Evolutionary conservation across 352 stramenopile genomes (phyloP).

Genomic region (Phytophthora megakarya): DNA sequence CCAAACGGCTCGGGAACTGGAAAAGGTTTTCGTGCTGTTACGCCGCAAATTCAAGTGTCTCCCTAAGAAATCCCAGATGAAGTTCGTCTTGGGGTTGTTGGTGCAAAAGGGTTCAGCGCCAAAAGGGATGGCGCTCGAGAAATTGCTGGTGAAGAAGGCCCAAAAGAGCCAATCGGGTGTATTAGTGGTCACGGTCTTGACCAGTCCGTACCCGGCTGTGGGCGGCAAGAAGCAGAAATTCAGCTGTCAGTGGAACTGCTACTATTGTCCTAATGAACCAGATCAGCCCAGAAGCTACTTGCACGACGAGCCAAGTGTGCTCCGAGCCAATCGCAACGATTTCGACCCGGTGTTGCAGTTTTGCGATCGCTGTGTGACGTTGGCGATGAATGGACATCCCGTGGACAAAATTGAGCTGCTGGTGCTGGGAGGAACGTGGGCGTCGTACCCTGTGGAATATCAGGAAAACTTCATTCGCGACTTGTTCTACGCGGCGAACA

Average conservation of each 20-base stretch:
- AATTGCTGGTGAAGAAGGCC: conserved; percentile 89
- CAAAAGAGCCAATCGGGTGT: conserved; percentile 91
- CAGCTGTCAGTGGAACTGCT: conserved; percentile 95
- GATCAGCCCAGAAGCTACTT: conserved; percentile 92
- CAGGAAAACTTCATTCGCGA: conserved; percentile 92
- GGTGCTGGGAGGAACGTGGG: conserved; percentile 92
- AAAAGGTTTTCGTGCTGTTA: conserved; percentile 86
- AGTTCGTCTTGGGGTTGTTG: conserved; percentile 82
- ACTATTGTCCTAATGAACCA: conserved; percentile 95
- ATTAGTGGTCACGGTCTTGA: conserved; percentile 92
- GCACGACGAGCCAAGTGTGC: conserved; percentile 92
- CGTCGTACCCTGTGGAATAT: conserved; percentile 91
- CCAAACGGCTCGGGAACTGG: conserved; percentile 78
- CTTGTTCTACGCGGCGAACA: conserved; percentile 93
- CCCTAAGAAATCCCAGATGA: conserved; percentile 92
- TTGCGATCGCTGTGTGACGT: conserved; percentile 88
- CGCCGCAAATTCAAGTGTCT: conserved; percentile 88
- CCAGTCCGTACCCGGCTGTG: conserved; percentile 88
- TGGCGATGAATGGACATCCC: conserved; percentile 92
- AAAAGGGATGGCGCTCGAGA: conserved; percentile 63
- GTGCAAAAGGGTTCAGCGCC: conserved; percentile 64
- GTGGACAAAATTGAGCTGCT: conserved; percentile 94
- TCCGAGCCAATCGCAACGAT: conserved; percentile 91
- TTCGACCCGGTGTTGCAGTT: conserved; percentile 94
- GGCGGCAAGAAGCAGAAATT: conserved; percentile 89